phyloP scores from a whole-genome alignment of 2,329 filamentous ascomycete genomes.

The Phyllosticta citriasiana region DNA sequence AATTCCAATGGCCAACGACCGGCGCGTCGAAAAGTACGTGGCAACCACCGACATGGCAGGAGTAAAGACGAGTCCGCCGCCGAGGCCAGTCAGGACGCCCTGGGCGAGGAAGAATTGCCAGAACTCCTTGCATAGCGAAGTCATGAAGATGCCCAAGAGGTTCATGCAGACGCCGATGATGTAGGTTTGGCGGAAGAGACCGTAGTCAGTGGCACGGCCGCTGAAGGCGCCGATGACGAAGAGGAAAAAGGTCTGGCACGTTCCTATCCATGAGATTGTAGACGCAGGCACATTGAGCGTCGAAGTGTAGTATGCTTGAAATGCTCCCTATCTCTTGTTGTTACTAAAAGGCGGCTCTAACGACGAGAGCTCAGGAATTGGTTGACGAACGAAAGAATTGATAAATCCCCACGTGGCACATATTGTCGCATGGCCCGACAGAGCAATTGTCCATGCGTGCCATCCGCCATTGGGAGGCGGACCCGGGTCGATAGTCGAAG shows the following conservation, averaged over 20 bases:
- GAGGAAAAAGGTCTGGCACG: constrained; percentile 41
- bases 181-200: constrained; percentile 38
- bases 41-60: constrained; percentile 22
- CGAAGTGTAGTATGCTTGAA: constrained; percentile 26
- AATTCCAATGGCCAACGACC: constrained; percentile 50
- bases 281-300: constrained; percentile 24
- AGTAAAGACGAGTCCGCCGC: constrained; percentile 26
- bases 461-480: constrained; percentile 29
- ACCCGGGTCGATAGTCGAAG: constrained; percentile 22
- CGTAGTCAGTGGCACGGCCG: constrained; percentile 43
- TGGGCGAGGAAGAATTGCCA: constrained; percentile 36
- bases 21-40: constrained; percentile 52
- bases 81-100: constrained; percentile 24
- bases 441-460: constrained; percentile 27
- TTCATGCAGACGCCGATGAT: constrained; percentile 35
- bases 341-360: background rate
- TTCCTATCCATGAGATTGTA: constrained; percentile 44
- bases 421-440: constrained; percentile 26
- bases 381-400: constrained; percentile 18
- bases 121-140: constrained; percentile 36
- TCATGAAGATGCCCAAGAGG: constrained; percentile 42
- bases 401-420: constrained; percentile 30
- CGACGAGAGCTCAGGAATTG: background rate
- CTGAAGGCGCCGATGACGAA: constrained; percentile 43
- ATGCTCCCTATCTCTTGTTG: constrained; percentile 16